Evolutionary conservation across 1,284 basidiomycete genomes (phyloP).

Genomic region (Leccinum glutinopallens): DNA sequence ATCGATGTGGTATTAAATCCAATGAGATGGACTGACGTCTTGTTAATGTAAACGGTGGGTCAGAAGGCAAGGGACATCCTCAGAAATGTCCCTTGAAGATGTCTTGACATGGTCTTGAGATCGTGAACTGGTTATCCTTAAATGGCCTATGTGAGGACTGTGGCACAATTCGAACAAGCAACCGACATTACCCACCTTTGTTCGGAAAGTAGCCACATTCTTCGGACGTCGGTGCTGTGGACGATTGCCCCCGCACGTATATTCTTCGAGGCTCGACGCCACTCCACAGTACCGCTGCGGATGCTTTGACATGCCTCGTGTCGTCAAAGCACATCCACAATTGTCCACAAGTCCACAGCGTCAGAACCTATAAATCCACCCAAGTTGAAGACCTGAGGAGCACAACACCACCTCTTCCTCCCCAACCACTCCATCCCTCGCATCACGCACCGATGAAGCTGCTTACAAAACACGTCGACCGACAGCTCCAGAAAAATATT

Average conservation of each 20-base stretch:
- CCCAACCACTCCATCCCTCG: background rate
- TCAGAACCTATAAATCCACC: constrained; percentile 25
- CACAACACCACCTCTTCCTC: background rate
- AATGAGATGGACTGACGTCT: background rate
- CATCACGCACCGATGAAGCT: constrained; percentile 14
- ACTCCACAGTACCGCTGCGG: constrained; percentile 17
- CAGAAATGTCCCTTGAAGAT: background rate
- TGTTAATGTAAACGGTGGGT: background rate
- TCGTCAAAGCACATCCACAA: constrained; percentile 27
- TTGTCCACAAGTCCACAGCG: constrained; percentile 25
- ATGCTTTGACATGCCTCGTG: constrained; percentile 33
- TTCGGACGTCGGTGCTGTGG: background rate
- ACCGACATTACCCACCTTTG: background rate
- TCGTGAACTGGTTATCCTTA: background rate
- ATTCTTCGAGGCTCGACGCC: constrained; percentile 18
- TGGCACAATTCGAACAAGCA: background rate
- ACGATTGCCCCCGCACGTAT: constrained; percentile 1
- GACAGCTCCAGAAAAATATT: constrained; percentile 18
- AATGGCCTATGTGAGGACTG: background rate
- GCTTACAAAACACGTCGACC: constrained; percentile 6
- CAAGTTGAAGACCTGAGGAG: background rate
- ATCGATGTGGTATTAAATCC: background rate
- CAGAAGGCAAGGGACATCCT: background rate
- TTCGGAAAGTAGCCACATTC: background rate
- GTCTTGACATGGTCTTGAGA: background rate